These are phyloP conservation scores for Suillus hirtellus DNA, from an alignment of 768 basidiomycete species.

Conservation along the genomic window DNA sequence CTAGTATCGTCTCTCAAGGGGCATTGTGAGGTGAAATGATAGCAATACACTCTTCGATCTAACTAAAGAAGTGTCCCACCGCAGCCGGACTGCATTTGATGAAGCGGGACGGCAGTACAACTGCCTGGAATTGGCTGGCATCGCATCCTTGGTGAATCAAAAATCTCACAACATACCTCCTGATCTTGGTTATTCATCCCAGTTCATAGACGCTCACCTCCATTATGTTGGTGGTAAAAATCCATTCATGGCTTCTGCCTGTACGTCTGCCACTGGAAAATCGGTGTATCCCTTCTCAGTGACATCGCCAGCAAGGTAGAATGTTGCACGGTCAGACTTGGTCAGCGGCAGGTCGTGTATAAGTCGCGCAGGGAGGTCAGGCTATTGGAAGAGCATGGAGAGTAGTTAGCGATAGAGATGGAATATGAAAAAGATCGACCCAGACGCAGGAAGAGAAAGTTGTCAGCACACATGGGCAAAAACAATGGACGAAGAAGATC, in stretches of 20 bases:
- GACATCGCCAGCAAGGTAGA: slow-evolving; percentile 26
- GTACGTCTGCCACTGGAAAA: slow-evolving; percentile 26
- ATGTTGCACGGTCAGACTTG: slow-evolving; percentile 27
- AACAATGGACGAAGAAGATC: neutral
- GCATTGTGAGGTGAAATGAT: no score
- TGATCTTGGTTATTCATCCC: neutral
- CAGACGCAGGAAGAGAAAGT: neutral
- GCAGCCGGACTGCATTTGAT: no score
- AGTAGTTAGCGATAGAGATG: no score
- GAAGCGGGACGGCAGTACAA: no score
- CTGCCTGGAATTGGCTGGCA: no score
- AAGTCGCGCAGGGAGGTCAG: slow-evolving; percentile 37
- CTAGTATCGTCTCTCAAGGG: no score
- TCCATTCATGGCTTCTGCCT: neutral
- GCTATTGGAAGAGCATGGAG: slow-evolving; percentile 19
- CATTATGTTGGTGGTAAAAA: neutral
- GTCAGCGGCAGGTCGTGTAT: slow-evolving; percentile 28
- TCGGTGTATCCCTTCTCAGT: slow-evolving; percentile 35
- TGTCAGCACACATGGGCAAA: neutral
- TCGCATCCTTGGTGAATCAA: no score
- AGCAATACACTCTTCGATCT: no score
- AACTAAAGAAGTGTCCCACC: no score
- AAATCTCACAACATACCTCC: neutral
- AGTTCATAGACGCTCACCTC: neutral
- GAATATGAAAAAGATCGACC: neutral